Conservation (phyloP, 345 rosid species). For the Syzygium aqueum region DNA sequence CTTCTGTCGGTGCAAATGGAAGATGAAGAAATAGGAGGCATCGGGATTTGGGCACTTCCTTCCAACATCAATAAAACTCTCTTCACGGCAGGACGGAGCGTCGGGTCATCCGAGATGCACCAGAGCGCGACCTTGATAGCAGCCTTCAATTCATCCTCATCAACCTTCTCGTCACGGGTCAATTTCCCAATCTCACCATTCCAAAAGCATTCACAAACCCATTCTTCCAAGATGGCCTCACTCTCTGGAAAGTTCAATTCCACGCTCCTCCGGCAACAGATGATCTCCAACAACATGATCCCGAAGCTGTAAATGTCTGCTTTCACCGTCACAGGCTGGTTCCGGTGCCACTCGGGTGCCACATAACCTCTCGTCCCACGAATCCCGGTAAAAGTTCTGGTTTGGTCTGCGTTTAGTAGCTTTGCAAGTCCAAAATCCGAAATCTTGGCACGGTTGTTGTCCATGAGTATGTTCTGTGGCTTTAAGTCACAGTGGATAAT, state of each 20-base stretch:
- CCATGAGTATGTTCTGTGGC: conserved; percentile 19
- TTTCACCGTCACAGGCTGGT: conserved; percentile 15
- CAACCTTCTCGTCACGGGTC: conserved; percentile 4
- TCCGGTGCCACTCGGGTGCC: conserved; percentile 22
- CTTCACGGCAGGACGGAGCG: conserved; percentile 8
- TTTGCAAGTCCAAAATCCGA: conserved; percentile 14
- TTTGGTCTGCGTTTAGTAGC: conserved; percentile 14
- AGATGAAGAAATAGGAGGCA: not conserved
- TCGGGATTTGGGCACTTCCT: conserved; percentile 2
- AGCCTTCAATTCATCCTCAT: conserved; percentile 4
- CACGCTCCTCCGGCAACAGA: conserved; percentile 3
- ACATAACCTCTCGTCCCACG: conserved; percentile 17
- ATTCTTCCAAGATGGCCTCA: conserved; percentile 9
- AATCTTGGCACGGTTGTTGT: conserved; percentile 5
- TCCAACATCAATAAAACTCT: conserved; percentile 8
- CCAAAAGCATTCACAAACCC: conserved; percentile 10
- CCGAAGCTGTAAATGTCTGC: conserved; percentile 26
- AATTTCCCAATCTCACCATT: not conserved
- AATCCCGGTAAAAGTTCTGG: conserved; percentile 11
- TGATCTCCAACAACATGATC: conserved; percentile 14
- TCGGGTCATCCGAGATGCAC: conserved; percentile 13
- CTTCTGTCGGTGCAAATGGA: not conserved
- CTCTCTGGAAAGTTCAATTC: not conserved
- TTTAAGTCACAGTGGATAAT: conserved; percentile 27
- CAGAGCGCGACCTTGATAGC: conserved; percentile 7